These are phyloP conservation scores for Pythium brachiatum DNA, from an alignment of 352 stramenopile genomes.

Conservation along the genomic window DNA sequence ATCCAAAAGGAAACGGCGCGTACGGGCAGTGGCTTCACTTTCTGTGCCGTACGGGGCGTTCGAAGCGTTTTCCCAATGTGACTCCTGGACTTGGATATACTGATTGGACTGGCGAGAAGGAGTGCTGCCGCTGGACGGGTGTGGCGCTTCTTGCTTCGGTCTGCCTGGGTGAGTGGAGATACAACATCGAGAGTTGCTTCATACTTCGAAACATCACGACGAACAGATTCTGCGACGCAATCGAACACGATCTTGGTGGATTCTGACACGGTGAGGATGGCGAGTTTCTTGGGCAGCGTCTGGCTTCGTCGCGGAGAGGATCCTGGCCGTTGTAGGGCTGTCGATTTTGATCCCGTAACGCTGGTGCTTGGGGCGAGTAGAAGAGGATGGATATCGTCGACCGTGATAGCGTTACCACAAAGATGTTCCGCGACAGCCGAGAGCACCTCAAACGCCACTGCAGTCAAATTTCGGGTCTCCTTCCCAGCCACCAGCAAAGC, in stretches of 20 bases:
- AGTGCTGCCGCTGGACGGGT: neutral
- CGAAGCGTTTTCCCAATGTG: slow-evolving; percentile 12
- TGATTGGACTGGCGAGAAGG: slow-evolving; percentile 16
- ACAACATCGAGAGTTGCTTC: neutral
- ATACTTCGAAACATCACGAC: neutral
- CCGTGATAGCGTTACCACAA: neutral
- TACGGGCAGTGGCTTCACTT: neutral
- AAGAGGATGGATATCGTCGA: neutral
- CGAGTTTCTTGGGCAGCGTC: neutral
- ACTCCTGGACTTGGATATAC: slow-evolving; percentile 5
- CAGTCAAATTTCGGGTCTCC: neutral
- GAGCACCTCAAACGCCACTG: slow-evolving; percentile 1
- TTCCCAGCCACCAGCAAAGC: neutral
- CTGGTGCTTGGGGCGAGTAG: neutral
- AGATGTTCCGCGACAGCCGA: neutral
- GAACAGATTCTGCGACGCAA: neutral
- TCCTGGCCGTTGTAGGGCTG: neutral
- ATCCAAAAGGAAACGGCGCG: neutral
- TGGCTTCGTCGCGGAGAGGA: neutral
- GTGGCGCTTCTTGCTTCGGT: neutral
- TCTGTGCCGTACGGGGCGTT: neutral
- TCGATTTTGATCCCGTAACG: no score
- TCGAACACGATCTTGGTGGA: neutral
- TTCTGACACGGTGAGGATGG: neutral
- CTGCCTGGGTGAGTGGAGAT: neutral